Percentiles rank a stretch among this genome's conserved stretches.
Conservation (phyloP, 805 yeast genomes). For the Barnettozyma populi region DNA sequence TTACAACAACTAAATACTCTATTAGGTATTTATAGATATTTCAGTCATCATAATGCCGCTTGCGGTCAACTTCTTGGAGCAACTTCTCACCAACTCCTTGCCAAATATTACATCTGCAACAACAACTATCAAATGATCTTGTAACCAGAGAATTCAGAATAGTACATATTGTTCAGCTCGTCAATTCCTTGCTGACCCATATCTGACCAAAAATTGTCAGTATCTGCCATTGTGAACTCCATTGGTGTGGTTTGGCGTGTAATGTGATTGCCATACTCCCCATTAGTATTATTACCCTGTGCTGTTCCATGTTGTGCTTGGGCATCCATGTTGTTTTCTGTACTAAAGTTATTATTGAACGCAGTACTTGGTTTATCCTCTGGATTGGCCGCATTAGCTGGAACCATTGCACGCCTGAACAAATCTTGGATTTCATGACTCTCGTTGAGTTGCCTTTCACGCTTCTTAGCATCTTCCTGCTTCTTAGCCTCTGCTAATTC, state of each 20-base stretch:
- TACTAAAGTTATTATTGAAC: neutral
- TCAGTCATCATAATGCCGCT: neutral
- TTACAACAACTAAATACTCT: too few species aligned
- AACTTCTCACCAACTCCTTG: neutral
- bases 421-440: neutral
- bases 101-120: neutral
- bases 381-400: constrained; percentile 10
- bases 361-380: neutral
- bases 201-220: constrained; percentile 24
- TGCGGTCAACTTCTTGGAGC: neutral
- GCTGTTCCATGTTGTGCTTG: neutral
- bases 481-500: constrained; percentile 9
- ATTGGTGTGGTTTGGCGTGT: constrained; percentile 11
- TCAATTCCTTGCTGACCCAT: constrained; percentile 25
- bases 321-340: neutral
- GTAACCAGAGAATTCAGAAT: constrained; percentile 26
- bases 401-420: constrained; percentile 7
- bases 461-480: constrained; percentile 8
- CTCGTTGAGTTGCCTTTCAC: neutral
- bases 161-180: constrained; percentile 24
- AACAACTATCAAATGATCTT: constrained; percentile 11
- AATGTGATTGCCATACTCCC: neutral
- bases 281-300: neutral
- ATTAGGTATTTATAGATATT: too few species aligned
- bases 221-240: constrained; percentile 17